Percentiles rank a stretch among this genome's conserved stretches.
Conservation (phyloP, 2,329 filamentous ascomycete genomes). For the Arthroderma uncinatum region DNA sequence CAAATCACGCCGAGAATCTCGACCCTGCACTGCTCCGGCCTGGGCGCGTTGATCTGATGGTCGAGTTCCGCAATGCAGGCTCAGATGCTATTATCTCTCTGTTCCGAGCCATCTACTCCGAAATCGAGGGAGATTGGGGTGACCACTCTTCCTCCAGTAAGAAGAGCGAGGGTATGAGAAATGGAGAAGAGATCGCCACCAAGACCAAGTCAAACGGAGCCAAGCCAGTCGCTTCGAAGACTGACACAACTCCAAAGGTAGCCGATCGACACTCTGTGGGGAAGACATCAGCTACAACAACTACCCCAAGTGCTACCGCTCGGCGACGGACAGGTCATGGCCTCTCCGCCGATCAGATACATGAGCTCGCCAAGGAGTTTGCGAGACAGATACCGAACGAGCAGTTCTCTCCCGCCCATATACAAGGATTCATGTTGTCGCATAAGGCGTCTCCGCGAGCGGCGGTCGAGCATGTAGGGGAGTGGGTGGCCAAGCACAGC, state of each 20-base stretch:
- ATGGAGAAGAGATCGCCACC: neutral
- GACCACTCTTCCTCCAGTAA: neutral
- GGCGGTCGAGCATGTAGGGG: slow-evolving; percentile 23
- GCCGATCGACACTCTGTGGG: neutral
- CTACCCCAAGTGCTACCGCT: neutral
- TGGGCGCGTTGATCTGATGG: slow-evolving; percentile 49
- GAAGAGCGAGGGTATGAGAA: neutral
- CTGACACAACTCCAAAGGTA: neutral
- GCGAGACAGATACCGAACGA: slow-evolving; percentile 23
- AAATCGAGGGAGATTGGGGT: slow-evolving; percentile 33
- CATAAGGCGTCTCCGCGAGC: slow-evolving; percentile 25
- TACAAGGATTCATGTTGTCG: slow-evolving; percentile 32
- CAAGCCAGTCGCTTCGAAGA: neutral
- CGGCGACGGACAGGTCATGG: neutral
- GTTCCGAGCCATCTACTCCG: slow-evolving; percentile 49
- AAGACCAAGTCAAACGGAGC: neutral
- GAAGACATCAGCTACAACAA: neutral
- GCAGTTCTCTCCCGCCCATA: slow-evolving; percentile 32
- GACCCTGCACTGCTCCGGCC: slow-evolving; percentile 55
- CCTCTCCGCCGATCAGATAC: neutral
- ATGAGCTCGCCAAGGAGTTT: slow-evolving; percentile 23
- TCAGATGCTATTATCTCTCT: slow-evolving; percentile 50
- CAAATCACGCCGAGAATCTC: slow-evolving; percentile 54
- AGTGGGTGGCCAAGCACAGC: slow-evolving; percentile 21
- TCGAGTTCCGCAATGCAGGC: slow-evolving; percentile 41